Evolutionary conservation across 148 eudicot genomes (phyloP).

Genomic region (Mesembryanthemum crystallinum): DNA sequence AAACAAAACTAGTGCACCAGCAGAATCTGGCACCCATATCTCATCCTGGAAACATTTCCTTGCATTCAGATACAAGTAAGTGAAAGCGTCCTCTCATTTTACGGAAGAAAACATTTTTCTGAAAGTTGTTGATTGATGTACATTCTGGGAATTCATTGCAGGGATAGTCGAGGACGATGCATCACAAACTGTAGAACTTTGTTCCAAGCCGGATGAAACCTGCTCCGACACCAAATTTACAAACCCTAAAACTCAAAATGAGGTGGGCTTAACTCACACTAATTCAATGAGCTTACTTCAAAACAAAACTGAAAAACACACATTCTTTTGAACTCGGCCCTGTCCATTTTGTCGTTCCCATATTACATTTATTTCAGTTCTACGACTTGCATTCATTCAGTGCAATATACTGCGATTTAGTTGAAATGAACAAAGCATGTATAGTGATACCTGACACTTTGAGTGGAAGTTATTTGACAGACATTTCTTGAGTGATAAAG

Average conservation of each 20-base stretch:
- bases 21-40: conserved; percentile 27
- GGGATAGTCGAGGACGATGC: conserved; percentile 21
- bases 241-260: conserved; percentile 9
- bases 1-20: conserved; percentile 17
- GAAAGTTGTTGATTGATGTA: not conserved
- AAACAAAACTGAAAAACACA: too few relatives aligned
- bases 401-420: too few relatives aligned
- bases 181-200: conserved; percentile 9
- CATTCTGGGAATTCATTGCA: conserved; percentile 11
- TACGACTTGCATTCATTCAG: too few relatives aligned
- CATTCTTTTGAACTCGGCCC: too few relatives aligned
- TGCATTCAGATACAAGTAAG: conserved; percentile 26
- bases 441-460: too few relatives aligned
- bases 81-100: not conserved
- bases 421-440: too few relatives aligned
- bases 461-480: not conserved
- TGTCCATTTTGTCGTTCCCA: too few relatives aligned
- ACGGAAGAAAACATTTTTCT: not conserved
- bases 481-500: not conserved
- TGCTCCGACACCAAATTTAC: conserved; percentile 5
- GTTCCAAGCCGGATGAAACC: conserved; percentile 15
- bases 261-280: conserved; percentile 18
- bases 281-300: not conserved
- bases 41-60: conserved; percentile 16
- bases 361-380: too few relatives aligned